phyloP scores from a whole-genome alignment of 768 basidiomycete species.

The Boletales sp. region DNA sequence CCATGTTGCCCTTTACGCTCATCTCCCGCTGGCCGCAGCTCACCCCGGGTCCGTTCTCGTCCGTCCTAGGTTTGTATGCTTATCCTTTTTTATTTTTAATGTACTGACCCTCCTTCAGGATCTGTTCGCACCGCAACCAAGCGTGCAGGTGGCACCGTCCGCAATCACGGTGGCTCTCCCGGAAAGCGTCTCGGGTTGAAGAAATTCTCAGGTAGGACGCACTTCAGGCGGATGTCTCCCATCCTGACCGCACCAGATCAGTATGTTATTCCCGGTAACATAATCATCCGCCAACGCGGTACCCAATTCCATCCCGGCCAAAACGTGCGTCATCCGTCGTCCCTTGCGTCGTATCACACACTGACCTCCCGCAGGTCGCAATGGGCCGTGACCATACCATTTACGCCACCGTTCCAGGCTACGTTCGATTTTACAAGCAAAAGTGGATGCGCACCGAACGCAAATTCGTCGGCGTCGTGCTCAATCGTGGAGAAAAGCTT shows the following conservation, averaged over 20 bases:
- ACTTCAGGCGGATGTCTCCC: neutral
- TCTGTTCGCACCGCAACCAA: conserved; percentile 94
- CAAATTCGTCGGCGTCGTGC: conserved; percentile 80
- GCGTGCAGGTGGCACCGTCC: conserved; percentile 89
- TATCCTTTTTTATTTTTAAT: too few relatives aligned
- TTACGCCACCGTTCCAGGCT: conserved; percentile 86
- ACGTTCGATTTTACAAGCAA: conserved; percentile 89
- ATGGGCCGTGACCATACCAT: conserved; percentile 95
- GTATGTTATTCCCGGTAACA: conserved; percentile 90
- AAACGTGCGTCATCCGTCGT: conserved; percentile 56
- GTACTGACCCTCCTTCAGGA: conserved; percentile 32
- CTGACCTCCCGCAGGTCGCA: conserved; percentile 56
- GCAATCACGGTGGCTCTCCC: conserved; percentile 89
- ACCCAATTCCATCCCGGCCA: conserved; percentile 92
- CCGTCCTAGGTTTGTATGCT: too few relatives aligned
- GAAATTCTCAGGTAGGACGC: conserved; percentile 81
- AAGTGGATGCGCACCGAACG: conserved; percentile 72
- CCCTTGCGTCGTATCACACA: neutral
- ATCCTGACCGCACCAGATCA: conserved; percentile 56
- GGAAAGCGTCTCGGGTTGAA: conserved; percentile 94
- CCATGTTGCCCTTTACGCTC: conserved; percentile 24
- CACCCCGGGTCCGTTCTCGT: conserved; percentile 46
- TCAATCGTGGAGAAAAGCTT: conserved; percentile 77
- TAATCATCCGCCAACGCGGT: conserved; percentile 93
- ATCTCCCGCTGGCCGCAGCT: conserved; percentile 34